Conservation (phyloP, 768 basidiomycete genomes). For the Leccinum longicurvipes region DNA sequence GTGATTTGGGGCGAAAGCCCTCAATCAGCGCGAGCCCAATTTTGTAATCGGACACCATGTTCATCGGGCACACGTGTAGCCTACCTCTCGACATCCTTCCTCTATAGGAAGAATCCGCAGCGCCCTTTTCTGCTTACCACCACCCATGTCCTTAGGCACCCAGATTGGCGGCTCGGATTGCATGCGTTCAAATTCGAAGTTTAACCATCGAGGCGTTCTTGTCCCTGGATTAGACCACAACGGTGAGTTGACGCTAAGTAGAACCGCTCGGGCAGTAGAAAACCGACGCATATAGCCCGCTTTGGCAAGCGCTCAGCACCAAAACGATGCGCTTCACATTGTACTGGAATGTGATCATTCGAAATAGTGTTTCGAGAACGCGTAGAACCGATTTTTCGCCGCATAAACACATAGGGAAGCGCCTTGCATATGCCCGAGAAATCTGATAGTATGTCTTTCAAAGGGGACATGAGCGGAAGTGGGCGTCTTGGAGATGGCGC, state of each 20-base stretch:
- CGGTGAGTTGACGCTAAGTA: background rate
- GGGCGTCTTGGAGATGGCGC: conserved; percentile 8
- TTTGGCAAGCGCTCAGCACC: conserved; percentile 38
- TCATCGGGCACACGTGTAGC: background rate
- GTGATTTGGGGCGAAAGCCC: background rate
- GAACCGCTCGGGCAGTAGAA: conserved; percentile 22
- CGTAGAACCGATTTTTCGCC: conserved; percentile 42
- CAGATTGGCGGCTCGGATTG: conserved; percentile 14
- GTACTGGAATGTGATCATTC: conserved; percentile 13
- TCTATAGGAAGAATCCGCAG: conserved; percentile 8
- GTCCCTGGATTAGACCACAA: conserved; percentile 50
- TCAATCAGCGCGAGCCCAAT: background rate
- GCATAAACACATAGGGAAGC: conserved; percentile 17
- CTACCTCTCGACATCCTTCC: background rate
- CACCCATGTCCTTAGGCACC: background rate
- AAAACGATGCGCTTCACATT: conserved; percentile 14
- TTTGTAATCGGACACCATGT: background rate
- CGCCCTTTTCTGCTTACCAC: conserved; percentile 15
- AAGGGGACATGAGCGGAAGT: conserved; percentile 30
- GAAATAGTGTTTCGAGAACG: conserved; percentile 47
- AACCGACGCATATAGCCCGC: conserved; percentile 54
- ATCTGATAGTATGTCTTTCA: conserved; percentile 44
- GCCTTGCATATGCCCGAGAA: conserved; percentile 39
- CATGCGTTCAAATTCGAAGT: conserved; percentile 50
- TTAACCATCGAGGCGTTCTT: conserved; percentile 46